phyloP scores from a whole-genome alignment of 495 filamentous ascomycete species.

The Terfezia boudieri region DNA sequence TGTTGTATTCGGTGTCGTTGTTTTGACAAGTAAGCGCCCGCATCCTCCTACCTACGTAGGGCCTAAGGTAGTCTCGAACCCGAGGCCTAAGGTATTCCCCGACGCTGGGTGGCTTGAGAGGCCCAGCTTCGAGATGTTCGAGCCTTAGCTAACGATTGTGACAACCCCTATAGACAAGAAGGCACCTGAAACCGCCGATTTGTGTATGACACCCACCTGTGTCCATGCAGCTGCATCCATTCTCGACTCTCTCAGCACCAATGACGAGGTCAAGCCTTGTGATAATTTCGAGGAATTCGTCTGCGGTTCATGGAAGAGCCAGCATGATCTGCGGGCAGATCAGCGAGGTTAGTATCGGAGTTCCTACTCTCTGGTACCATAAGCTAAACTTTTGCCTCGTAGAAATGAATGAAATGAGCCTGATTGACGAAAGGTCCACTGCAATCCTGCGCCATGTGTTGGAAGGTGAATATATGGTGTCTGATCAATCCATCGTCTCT shows the following conservation, averaged over 20 bases:
- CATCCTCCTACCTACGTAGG: neutral
- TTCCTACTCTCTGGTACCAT: constrained; percentile 35
- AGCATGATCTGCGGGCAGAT: constrained; percentile 44
- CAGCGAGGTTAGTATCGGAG: constrained; percentile 36
- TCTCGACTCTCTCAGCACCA: constrained; percentile 42
- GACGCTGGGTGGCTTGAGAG: too few species aligned
- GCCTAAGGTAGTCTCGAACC: too few species aligned
- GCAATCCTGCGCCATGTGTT: neutral
- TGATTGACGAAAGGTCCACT: neutral
- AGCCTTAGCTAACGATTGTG: too few species aligned
- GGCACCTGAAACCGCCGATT: neutral
- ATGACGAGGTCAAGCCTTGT: constrained; percentile 45
- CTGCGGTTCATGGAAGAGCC: constrained; percentile 43
- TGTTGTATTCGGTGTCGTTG: neutral
- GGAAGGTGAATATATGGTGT: constrained; percentile 4
- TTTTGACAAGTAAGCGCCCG: neutral
- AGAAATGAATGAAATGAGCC: constrained; percentile 24
- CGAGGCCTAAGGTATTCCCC: too few species aligned
- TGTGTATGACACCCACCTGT: constrained; percentile 40
- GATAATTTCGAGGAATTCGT: constrained; percentile 45
- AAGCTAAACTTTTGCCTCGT: constrained; percentile 34
- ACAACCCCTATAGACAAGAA: neutral
- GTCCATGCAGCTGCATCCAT: constrained; percentile 46
- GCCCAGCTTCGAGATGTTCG: too few species aligned
- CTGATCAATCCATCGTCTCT: constrained; percentile 26